phyloP scores from a whole-genome alignment of 352 stramenopile species.

The Phytopythium cucurbitacearum region DNA sequence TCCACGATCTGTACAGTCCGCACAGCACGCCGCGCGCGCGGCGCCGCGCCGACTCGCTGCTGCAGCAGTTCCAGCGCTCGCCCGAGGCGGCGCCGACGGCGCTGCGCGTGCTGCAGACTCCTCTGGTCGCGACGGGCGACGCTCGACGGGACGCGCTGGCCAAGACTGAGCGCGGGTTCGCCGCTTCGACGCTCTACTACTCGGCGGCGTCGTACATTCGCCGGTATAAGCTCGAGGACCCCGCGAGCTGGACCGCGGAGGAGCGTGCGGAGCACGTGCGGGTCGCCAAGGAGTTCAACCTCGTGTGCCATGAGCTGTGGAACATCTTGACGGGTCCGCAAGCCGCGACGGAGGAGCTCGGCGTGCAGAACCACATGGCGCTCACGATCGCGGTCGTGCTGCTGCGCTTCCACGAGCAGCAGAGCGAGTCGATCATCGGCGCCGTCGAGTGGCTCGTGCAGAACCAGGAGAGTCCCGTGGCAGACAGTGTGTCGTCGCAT shows the following conservation, averaged over 20 bases:
- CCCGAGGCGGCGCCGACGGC: constrained; percentile 55
- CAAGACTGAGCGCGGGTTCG: constrained; percentile 56
- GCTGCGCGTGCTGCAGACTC: constrained; percentile 47
- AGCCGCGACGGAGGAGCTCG: constrained; percentile 42
- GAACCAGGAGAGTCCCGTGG: constrained; percentile 57
- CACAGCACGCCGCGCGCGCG: constrained; percentile 60
- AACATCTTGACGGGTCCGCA: constrained; percentile 65
- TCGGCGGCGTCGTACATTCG: constrained; percentile 58
- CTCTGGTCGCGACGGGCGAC: constrained; percentile 32
- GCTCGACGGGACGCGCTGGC: constrained; percentile 22
- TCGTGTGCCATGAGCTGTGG: constrained; percentile 72
- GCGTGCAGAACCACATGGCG: constrained; percentile 65
- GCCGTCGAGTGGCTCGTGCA: constrained; percentile 74
- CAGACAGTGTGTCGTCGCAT: constrained; percentile 29
- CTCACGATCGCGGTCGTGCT: constrained; percentile 77
- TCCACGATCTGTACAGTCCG: constrained; percentile 73
- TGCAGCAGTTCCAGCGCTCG: constrained; percentile 74
- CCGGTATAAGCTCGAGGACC: constrained; percentile 72
- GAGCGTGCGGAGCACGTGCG: constrained; percentile 50
- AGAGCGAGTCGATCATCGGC: constrained; percentile 44
- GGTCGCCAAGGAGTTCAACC: constrained; percentile 53
- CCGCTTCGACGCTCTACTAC: constrained; percentile 71
- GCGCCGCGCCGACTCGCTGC: constrained; percentile 62
- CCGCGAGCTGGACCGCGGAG: constrained; percentile 34
- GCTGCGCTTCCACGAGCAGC: constrained; percentile 68